Base-by-base conservation (phyloP, 768 basidiomycete species). In the Boletus tylopilopsis region DNA sequence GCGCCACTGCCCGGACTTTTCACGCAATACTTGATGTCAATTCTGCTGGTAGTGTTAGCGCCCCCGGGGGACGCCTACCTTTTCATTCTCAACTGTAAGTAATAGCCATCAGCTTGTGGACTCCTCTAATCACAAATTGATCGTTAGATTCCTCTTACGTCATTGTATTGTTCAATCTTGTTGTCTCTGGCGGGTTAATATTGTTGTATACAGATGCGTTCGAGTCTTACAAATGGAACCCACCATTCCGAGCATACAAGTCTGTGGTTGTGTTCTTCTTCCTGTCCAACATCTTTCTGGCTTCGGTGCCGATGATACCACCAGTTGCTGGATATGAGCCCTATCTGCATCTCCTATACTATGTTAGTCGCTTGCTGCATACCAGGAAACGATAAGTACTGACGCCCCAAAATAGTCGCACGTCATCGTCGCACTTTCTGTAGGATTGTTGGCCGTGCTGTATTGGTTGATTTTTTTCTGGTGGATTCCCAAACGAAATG, bases 11-110 rank as follows among this genome's bases (percentile, higher is more conserved):
- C 79, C 0, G 86, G 84, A 0, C 69, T 90, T 4, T 75, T 81
- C 40, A 69, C 75, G 0, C 85, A 87, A 56, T 90, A 81, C 64
- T 18, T 79, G 6, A 59, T 86, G 15, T 85, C 84, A 0, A 74
- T 78, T 19, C 55, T 75, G 11, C 70, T 85, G 48, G 69, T 85
- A 40, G 56, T 80, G 6, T 72, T 73, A 1, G 73, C 82, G 0
- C 88, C 87, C 0, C 76, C 84, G 0, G 87, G 89, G 3, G 87
- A 90, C 55, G 85, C 84, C 0, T 90, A 87, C 59, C 72, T 81
- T 25, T 87, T 90, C 65, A 73, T 82, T 57, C 73, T 86, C 48
- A 85, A 79, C 58, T 61, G 86, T 84, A 44, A 53, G 84, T 64
- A 19, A 16, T 22, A 8, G 11, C 44, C 18, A 21, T 25, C 23